Evolutionary conservation across 805 yeast species (phyloP), one percentile per base, ranked within the genome.

Genomic region (Myxozyma neglecta): DNA sequence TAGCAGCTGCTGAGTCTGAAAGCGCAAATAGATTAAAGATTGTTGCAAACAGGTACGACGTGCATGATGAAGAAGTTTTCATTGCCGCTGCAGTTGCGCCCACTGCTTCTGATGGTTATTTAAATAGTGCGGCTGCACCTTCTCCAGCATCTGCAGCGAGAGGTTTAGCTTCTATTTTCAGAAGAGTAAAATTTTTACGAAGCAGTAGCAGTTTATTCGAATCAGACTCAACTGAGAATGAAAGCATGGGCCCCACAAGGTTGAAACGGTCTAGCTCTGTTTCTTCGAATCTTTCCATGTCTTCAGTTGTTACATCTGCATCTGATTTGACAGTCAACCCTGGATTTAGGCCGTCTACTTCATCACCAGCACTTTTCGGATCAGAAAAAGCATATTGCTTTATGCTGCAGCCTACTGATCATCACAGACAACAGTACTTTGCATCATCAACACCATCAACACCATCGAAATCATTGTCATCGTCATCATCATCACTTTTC

Each of bases 61-160:
- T 64, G 52, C 67, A 61, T 40, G 67, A 64, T 39, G 67, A 64
- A 34, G 65, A 64, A 9, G 61, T 64, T 36, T 57, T 57, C 35
- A 60, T 63, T 47, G 55, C 55, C 4, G 55, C 55, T 20, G 29
- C 44, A n/a, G 37, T 37, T 2, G 13, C 55, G 36, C 55, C 46
- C n/a, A 11, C 45, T 36, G 8, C 2, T 24, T 5, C 37, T 3
- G 24, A 46, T 18, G 24, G 7, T n/a, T 13, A 29, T 51, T 13
- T 24, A 18, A 11, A 13, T 10, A 24, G 37, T 45, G 46, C 32
- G 4, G 44, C 44, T 46, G 29, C 47, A 16, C 32, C 48, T 32
- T 16, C 45, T 8, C 20, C 55, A 13, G 14, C 44, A 11, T n/a
- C 53, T 16, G 49, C 51, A 36, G 47, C 55, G 6, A 51, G 42